Evolutionary conservation across 495 filamentous ascomycete genomes (phyloP).

Genomic region (Aspergillus bertholletiae): DNA sequence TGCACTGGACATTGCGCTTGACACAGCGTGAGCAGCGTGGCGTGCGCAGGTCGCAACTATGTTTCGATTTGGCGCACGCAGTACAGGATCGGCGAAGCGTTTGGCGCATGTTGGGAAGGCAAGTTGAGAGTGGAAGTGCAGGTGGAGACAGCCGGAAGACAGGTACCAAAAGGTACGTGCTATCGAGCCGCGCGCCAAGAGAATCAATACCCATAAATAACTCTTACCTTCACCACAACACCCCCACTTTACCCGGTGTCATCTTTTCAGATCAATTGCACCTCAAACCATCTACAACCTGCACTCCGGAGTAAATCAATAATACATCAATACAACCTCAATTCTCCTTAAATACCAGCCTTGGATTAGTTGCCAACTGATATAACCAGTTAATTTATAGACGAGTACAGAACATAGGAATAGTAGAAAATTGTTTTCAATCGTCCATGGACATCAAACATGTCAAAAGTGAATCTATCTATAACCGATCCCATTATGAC

Average conservation of each 20-base stretch:
- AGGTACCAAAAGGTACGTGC: not conserved
- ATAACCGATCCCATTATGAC: too few relatives aligned
- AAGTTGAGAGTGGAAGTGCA: not conserved
- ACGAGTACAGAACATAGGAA: too few relatives aligned
- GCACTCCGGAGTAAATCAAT: too few relatives aligned
- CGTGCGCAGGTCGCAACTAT: slow-evolving; percentile 44
- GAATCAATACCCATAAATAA: not conserved
- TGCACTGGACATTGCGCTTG: slow-evolving; percentile 38
- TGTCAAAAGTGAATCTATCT: too few relatives aligned
- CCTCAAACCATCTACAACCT: too few relatives aligned
- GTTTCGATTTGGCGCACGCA: slow-evolving; percentile 47
- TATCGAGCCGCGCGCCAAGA: not conserved
- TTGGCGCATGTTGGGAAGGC: slow-evolving; percentile 29
- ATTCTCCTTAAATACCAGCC: too few relatives aligned
- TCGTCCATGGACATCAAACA: too few relatives aligned
- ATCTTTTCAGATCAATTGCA: too few relatives aligned
- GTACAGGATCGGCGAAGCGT: slow-evolving; percentile 49
- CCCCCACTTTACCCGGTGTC: not conserved
- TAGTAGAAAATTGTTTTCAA: too few relatives aligned
- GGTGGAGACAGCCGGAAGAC: not conserved
- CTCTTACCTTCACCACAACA: not conserved
- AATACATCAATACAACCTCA: too few relatives aligned
- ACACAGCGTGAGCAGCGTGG: slow-evolving; percentile 49
- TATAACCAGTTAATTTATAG: too few relatives aligned
- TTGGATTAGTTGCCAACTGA: too few relatives aligned